Percentiles rank a stretch among this genome's conserved stretches.
Conservation (phyloP, 345 rosid genomes). For the Rhodamnia argentea region DNA sequence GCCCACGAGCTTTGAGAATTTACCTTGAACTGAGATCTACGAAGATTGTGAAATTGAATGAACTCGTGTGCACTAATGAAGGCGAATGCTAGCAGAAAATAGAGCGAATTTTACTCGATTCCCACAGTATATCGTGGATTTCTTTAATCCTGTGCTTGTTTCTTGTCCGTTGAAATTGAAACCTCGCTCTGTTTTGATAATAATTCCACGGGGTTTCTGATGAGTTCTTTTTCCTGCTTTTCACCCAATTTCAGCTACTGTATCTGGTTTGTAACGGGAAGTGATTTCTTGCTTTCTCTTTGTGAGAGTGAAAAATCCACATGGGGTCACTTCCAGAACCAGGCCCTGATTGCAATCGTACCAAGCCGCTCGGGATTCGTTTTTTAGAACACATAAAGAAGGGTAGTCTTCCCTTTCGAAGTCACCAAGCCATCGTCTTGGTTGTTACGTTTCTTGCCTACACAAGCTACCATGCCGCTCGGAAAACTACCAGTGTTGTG, state of each 20-base stretch:
- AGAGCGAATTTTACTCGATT: neutral
- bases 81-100: neutral
- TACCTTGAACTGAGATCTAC: neutral
- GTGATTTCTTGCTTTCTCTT: neutral
- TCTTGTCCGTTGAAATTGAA: neutral
- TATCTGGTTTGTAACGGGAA: neutral
- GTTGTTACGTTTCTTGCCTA: constrained; percentile 77
- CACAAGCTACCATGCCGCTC: constrained; percentile 68
- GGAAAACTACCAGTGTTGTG: constrained; percentile 91
- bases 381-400: constrained; percentile 38
- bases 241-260: neutral
- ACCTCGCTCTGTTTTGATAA: neutral
- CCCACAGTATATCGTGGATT: neutral
- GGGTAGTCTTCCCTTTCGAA: constrained; percentile 44
- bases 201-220: neutral
- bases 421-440: constrained; percentile 71
- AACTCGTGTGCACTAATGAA: neutral
- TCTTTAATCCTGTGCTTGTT: neutral
- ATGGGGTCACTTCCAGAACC: constrained; percentile 50
- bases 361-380: constrained; percentile 63
- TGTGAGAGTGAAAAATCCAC: neutral
- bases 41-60: neutral
- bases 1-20: neutral
- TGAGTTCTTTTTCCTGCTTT: neutral
- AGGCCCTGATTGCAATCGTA: constrained; percentile 1